A percentile compares a stretch with the other conserved stretches of the same genome.
These are phyloP conservation scores for Phragmites australis DNA, from an alignment of 176 grass and related monocot species.

Conservation along the genomic window DNA sequence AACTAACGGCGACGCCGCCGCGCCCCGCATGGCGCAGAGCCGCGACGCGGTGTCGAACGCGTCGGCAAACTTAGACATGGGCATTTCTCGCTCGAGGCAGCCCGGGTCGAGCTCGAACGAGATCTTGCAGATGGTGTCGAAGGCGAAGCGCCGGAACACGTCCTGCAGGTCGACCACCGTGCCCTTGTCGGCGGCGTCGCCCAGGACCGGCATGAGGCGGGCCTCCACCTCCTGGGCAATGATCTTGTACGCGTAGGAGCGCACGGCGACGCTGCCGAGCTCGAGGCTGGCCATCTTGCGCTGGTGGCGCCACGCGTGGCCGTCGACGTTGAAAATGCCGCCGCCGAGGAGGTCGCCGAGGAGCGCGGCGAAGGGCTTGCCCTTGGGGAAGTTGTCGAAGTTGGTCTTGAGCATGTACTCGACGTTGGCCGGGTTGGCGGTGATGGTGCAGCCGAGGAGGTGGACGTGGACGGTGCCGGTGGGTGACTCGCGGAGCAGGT, in stretches of 20 bases:
- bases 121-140: constrained; percentile 90
- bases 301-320: constrained; percentile 61
- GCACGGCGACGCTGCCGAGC: constrained; percentile 64
- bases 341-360: constrained; percentile 78
- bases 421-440: constrained; percentile 69
- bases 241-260: constrained; percentile 57
- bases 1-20: constrained; percentile 33
- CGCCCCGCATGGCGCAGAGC: constrained; percentile 53
- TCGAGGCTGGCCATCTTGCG: constrained; percentile 86
- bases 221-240: constrained; percentile 46
- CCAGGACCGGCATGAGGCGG: constrained; percentile 51
- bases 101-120: constrained; percentile 71
- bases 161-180: constrained; percentile 64
- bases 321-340: constrained; percentile 89
- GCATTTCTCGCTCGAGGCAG: constrained; percentile 42
- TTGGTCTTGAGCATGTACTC: constrained; percentile 73
- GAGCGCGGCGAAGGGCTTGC: constrained; percentile 50
- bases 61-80: constrained; percentile 45
- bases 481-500: constrained; percentile 61
- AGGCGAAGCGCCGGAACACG: constrained; percentile 77
- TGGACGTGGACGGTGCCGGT: constrained; percentile 62
- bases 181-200: constrained; percentile 4
- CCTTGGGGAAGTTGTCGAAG: constrained; percentile 87
- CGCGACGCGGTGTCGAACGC: constrained; percentile 67
- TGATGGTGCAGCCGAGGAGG: constrained; percentile 60